These are phyloP conservation scores for Spathaspora sp. DNA, from an alignment of 1,139 yeast species.

Conservation along the genomic window DNA sequence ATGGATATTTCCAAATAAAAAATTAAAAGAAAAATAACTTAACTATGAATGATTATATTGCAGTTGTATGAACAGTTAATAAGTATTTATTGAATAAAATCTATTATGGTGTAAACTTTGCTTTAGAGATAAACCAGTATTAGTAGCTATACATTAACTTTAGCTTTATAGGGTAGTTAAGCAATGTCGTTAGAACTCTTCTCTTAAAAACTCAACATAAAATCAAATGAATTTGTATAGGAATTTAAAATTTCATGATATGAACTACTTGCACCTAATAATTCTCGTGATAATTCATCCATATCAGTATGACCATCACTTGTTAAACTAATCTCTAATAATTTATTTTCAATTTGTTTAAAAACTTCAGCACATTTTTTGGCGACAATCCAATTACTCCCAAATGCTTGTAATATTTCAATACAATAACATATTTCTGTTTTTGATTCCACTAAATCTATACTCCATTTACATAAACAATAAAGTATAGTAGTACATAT, in stretches of 20 bases:
- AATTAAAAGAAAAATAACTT: no score
- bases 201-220: conserved; percentile 12
- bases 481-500: conserved; percentile 45
- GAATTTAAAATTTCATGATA: conserved; percentile 45
- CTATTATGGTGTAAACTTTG: no score
- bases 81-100: no score
- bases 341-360: conserved; percentile 37
- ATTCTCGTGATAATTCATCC: conserved; percentile 36
- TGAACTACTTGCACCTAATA: conserved; percentile 42
- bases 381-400: conserved; percentile 48
- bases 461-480: conserved; percentile 45
- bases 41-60: neutral
- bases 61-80: no score
- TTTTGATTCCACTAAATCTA: conserved; percentile 43
- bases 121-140: no score
- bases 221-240: conserved; percentile 30
- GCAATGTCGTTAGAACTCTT: no score
- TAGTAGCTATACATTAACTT: no score
- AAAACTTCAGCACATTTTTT: conserved; percentile 43
- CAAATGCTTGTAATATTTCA: conserved; percentile 45
- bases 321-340: conserved; percentile 36
- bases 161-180: no score
- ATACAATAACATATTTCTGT: conserved; percentile 44
- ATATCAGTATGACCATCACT: conserved; percentile 30
- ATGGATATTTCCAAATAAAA: no score